Evolutionary conservation across 768 basidiomycete genomes (phyloP), one percentile per base, ranked within the genome.

Genomic region (Royoungia palumana): DNA sequence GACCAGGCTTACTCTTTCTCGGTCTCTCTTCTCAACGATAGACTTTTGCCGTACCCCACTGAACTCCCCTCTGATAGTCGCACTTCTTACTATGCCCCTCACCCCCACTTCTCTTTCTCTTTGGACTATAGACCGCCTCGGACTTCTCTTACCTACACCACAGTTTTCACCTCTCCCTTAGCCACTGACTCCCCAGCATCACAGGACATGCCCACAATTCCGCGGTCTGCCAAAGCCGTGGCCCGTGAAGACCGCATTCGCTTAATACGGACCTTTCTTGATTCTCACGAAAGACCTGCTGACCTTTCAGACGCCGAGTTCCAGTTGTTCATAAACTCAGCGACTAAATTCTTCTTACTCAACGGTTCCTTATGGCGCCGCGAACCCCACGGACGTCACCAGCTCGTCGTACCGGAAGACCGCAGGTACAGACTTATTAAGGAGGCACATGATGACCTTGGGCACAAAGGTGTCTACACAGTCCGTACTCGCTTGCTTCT

Each of bases 381-480:
- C 1, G 24, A 46, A 11, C 25, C 25, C 2, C 44, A 25, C 8
- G 17, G 44, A 12, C 36, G n/a, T 3, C 44, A 46, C 12, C 36
- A 46, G 17, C 25, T 46, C 1, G 44, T 45, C 27, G 25, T 27
- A 2, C 39, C 39, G 6, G 24, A 4, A 4, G 34, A 6, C 12
- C 21, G 25, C 21, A 11, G 20, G 4, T 43, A 21, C n/a, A n/a
- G 20, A 37, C 28, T 51, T 0, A 51, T 51, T 17, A 6, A 27
- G 22, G 16, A 45, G 39, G 47, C 36, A 2, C 51, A 47, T 5
- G 17, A 52, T 24, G n/a, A 47, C 34, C 41, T 52, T 7, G 22
- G 51, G 2, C 46, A 52, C 42, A 52, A 52, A 14, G 41, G 46
- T 32, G 46, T 44, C 6, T 52, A 32, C 27, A 17, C 41, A 5